phyloP scores from a whole-genome alignment of 1,284 basidiomycete species.

The Phenoliferia sp. region DNA sequence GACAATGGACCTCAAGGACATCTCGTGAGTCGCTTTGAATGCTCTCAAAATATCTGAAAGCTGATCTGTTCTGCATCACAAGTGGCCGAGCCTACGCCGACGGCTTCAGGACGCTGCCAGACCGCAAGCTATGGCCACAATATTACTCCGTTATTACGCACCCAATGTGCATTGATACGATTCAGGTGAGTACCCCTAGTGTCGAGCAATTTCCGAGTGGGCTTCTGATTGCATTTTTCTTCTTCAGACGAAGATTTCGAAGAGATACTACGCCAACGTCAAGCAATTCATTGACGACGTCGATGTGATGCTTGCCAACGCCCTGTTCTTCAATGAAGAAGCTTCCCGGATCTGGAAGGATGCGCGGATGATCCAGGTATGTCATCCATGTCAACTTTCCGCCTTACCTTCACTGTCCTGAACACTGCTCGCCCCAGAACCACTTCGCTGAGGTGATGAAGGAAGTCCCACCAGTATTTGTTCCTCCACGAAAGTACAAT shows the following conservation, averaged over 20 bases:
- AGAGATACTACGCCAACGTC: constrained; percentile 30
- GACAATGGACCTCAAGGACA: constrained; percentile 17
- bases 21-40: constrained; percentile 8
- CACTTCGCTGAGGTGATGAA: constrained; percentile 33
- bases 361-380: constrained; percentile 31
- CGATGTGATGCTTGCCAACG: constrained; percentile 31
- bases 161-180: constrained; percentile 32
- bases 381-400: background rate
- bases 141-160: constrained; percentile 34
- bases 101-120: constrained; percentile 33
- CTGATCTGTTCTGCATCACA: background rate
- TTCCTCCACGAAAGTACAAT: constrained; percentile 19
- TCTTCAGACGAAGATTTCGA: constrained; percentile 23
- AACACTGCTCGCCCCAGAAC: background rate
- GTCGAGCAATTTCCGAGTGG: background rate
- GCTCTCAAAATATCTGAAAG: background rate
- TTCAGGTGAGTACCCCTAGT: constrained; percentile 14
- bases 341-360: constrained; percentile 34
- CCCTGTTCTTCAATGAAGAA: constrained; percentile 37
- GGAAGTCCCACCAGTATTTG: constrained; percentile 33
- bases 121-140: constrained; percentile 29
- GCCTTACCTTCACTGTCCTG: background rate
- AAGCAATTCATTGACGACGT: constrained; percentile 34
- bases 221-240: background rate
- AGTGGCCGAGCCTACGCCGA: constrained; percentile 33